Evolutionary conservation across 148 eudicot species (phyloP).

Genomic region (Vaccinium vitisidaea): DNA sequence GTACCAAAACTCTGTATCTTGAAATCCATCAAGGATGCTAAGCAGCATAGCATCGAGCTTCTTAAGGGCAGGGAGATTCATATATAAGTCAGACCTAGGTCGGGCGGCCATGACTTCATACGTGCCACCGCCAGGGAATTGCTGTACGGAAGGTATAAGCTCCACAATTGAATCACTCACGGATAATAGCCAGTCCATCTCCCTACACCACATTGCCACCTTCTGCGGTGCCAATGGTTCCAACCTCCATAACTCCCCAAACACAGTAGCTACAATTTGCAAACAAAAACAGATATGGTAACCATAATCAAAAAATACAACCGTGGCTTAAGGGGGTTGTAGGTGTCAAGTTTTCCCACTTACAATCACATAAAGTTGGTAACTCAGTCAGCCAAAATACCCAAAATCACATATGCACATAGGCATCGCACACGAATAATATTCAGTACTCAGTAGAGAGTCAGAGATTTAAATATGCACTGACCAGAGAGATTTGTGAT

Average conservation of each 20-base stretch:
- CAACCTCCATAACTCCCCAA: slow-evolving; percentile 90
- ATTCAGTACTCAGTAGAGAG: neutral
- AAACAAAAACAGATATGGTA: neutral
- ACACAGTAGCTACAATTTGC: slow-evolving; percentile 64
- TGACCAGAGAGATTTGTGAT: slow-evolving; percentile 94
- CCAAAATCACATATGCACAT: neutral
- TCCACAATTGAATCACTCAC: slow-evolving; percentile 96
- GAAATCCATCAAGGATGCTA: slow-evolving; percentile 82
- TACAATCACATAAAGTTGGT: neutral
- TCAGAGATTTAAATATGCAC: neutral
- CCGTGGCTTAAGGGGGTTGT: neutral
- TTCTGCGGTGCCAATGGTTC: slow-evolving; percentile 77
- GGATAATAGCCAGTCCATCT: slow-evolving; percentile 89
- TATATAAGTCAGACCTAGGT: slow-evolving; percentile 78
- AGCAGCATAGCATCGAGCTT: slow-evolving; percentile 84
- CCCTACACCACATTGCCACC: slow-evolving; percentile 89
- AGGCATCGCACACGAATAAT: neutral
- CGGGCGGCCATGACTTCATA: slow-evolving; percentile 85
- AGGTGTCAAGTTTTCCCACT: neutral
- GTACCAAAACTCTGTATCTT: slow-evolving; percentile 78
- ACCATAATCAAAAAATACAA: neutral
- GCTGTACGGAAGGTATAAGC: slow-evolving; percentile 78
- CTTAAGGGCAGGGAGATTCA: slow-evolving; percentile 89
- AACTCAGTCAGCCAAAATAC: neutral
- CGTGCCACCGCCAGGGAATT: slow-evolving; percentile 77